These are phyloP conservation scores for Gyromitra esculenta DNA, from an alignment of 2,329 filamentous ascomycete genomes.

Conservation along the genomic window DNA sequence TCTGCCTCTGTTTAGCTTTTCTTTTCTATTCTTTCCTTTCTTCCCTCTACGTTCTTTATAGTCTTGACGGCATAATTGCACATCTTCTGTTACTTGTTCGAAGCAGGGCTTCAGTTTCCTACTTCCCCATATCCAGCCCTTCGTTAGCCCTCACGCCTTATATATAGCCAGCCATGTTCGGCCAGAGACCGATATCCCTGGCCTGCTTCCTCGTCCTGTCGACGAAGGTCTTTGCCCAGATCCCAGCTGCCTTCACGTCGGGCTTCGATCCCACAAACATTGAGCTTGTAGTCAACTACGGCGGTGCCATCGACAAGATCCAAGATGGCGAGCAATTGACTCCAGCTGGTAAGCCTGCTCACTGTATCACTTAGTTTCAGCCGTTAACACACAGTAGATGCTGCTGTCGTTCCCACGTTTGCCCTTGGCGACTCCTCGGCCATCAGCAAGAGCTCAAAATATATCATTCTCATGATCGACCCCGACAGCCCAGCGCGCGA, in stretches of 20 bases:
- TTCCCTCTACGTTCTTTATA: conserved; percentile 29
- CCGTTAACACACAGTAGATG: conserved; percentile 26
- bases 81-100: conserved; percentile 28
- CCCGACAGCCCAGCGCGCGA: conserved; percentile 38
- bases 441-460: conserved; percentile 47
- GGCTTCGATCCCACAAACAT: conserved; percentile 40
- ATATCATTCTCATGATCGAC: conserved; percentile 51
- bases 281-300: conserved; percentile 36
- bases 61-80: conserved; percentile 39
- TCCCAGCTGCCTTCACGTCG: conserved; percentile 41
- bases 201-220: conserved; percentile 36
- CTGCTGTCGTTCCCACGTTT: conserved; percentile 42
- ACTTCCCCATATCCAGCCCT: conserved; percentile 3
- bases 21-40: conserved; percentile 8
- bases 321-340: conserved; percentile 39
- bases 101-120: conserved; percentile 29
- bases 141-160: conserved; percentile 6
- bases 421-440: conserved; percentile 51
- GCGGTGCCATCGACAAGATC: not conserved
- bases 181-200: conserved; percentile 28
- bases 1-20: conserved; percentile 20
- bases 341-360: conserved; percentile 17
- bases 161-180: conserved; percentile 33
- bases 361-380: not conserved
- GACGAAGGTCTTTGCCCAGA: conserved; percentile 36